Evolutionary conservation across 768 basidiomycete species (phyloP), one percentile per base, ranked within the genome.

Genomic region (Mycena leptocephala): DNA sequence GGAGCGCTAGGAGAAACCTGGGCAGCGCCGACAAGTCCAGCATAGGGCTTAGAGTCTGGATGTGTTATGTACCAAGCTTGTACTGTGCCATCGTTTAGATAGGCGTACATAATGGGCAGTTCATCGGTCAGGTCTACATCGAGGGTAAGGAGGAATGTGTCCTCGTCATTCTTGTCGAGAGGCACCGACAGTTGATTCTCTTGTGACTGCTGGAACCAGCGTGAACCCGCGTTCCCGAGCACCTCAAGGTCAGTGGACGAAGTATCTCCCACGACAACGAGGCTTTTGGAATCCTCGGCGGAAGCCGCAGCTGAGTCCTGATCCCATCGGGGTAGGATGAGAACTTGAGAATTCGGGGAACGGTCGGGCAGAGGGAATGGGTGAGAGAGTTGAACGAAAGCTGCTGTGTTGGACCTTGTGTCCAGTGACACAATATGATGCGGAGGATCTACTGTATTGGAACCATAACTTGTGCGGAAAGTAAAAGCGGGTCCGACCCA

Each of bases 21-120:
- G 3, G 74, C 43, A 39, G 82, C 72, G 11, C 83, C 79, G 8
- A 88, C 80, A 88, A 95, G 91, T 33, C 91, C 91, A 51, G 87
- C 84, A 80, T 95, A 96, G 10, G 89, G 85, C 22, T 78, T 82
- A 1, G 87, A 88, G 51, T 88, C 89, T 10, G 87, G 85, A 80
- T 93, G 91, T 43, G 94, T 90, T 26, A 94, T 80, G 81, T 92
- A 87, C 95, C 95, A 96, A 5, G 88, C 95, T 61, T 92, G 89
- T 28, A 96, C 69, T 0, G 95, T 94, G 24, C 95, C 95, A 80
- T 96, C 95, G 68, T 92, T 95, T 14, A 94, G 88, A 82, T 95
- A 96, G 3, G 91, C 93, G 81, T 92, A 95, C 83, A 95, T 84
- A 70, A 95, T 87, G 0, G 95, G 95, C 16, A 82, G 70, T 65